A percentile compares a stretch with the other conserved stretches of the same genome.
These are phyloP conservation scores for Beta macrorhiza DNA, from an alignment of 179 eudicot genomes.

Conservation along the genomic window DNA sequence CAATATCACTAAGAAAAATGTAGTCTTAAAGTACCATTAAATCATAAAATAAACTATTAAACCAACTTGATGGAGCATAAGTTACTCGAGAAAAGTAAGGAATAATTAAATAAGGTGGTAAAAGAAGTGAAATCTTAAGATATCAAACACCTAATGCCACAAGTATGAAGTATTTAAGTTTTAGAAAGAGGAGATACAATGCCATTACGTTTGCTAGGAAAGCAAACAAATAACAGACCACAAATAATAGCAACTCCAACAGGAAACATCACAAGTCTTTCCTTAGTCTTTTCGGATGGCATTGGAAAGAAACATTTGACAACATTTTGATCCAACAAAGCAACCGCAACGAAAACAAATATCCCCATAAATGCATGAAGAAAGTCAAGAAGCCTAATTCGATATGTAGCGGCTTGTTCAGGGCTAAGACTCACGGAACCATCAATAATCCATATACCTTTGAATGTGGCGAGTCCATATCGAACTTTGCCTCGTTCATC, in stretches of 20 bases:
- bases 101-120: no score
- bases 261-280: constrained; percentile 46
- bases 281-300: constrained; percentile 48
- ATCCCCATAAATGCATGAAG: constrained; percentile 61
- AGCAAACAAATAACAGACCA: constrained; percentile 53
- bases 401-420: constrained; percentile 42
- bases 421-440: constrained; percentile 37
- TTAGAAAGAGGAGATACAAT: constrained; percentile 43
- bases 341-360: constrained; percentile 57
- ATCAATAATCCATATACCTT: constrained; percentile 63
- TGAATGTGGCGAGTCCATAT: constrained; percentile 62
- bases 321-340: constrained; percentile 61
- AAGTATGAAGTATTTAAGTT: not conserved
- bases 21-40: no score
- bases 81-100: no score
- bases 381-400: constrained; percentile 49
- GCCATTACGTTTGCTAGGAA: constrained; percentile 67
- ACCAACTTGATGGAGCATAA: no score
- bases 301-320: constrained; percentile 58
- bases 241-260: constrained; percentile 55
- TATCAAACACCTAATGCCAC: not conserved
- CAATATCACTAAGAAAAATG: no score
- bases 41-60: no score
- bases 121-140: no score
- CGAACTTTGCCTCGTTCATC: constrained; percentile 66